Conservation (phyloP, 495 filamentous ascomycete species). For the Amphirosellinia nigrospora region DNA sequence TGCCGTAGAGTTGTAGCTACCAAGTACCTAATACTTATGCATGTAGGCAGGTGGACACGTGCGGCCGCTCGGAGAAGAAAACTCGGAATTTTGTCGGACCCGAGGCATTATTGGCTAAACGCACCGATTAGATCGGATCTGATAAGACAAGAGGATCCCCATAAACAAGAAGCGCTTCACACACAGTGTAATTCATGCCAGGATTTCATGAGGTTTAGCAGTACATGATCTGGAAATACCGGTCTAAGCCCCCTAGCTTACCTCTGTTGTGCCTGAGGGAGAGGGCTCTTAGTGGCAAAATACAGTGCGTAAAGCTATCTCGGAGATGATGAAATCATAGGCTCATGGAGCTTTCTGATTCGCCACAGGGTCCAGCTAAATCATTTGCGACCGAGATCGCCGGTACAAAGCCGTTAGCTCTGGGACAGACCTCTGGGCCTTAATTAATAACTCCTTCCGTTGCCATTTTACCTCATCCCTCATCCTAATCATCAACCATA, state of each 20-base stretch:
- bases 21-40: not conserved
- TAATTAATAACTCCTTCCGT: slow-evolving; percentile 24
- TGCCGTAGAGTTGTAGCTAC: not conserved
- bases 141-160: slow-evolving; percentile 27
- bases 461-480: not conserved
- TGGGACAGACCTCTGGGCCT: slow-evolving; percentile 20
- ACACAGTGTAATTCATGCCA: not conserved
- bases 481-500: not conserved
- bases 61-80: slow-evolving; percentile 24
- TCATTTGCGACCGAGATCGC: slow-evolving; percentile 44
- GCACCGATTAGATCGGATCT: slow-evolving; percentile 31
- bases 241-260: not conserved
- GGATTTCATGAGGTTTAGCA: too few relatives aligned
- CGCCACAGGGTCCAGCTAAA: slow-evolving; percentile 30
- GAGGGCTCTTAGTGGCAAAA: not conserved
- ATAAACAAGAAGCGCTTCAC: not conserved
- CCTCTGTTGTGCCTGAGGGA: not conserved
- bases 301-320: slow-evolving; percentile 32
- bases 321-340: slow-evolving; percentile 42
- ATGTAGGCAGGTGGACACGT: not conserved
- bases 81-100: slow-evolving; percentile 29
- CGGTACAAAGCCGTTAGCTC: slow-evolving; percentile 37
- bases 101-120: slow-evolving; percentile 8
- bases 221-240: not conserved
- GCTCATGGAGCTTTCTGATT: slow-evolving; percentile 33